These are phyloP conservation scores for Pulveroboletus sp. DNA, from an alignment of 768 basidiomycete species.

Conservation along the genomic window DNA sequence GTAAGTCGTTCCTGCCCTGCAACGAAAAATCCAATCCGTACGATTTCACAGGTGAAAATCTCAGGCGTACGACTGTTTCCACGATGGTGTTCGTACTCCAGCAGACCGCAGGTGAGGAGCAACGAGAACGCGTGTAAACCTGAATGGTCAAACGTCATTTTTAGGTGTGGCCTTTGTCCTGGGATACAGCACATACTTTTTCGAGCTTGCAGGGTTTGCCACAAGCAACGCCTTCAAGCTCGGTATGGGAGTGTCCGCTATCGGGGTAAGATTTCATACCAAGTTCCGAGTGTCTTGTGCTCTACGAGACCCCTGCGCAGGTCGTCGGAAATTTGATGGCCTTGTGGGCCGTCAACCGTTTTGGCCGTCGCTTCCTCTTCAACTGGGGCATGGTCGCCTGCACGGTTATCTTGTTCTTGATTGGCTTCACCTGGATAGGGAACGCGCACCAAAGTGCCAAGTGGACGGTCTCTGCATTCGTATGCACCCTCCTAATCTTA, in stretches of 20 bases:
- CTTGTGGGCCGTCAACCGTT: slow-evolving; percentile 11
- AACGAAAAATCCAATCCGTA: neutral
- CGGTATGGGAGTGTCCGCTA: slow-evolving; percentile 26
- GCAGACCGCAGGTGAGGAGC: slow-evolving; percentile 19
- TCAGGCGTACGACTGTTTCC: slow-evolving; percentile 24
- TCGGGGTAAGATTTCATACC: slow-evolving; percentile 14
- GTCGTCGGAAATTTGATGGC: slow-evolving; percentile 20
- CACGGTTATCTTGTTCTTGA: slow-evolving; percentile 21
- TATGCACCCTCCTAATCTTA: slow-evolving; percentile 1
- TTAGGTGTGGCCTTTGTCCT: slow-evolving; percentile 26
- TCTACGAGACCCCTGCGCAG: slow-evolving; percentile 4
- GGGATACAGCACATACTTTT: slow-evolving; percentile 32
- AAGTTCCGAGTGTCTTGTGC: neutral
- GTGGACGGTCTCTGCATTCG: slow-evolving; percentile 22
- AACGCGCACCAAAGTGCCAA: slow-evolving; percentile 10
- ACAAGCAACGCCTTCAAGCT: slow-evolving; percentile 29
- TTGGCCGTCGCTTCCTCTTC: slow-evolving; percentile 24
- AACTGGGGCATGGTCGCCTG: slow-evolving; percentile 26
- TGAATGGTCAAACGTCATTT: neutral
- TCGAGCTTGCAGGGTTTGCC: slow-evolving; percentile 33
- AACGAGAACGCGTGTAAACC: too few species aligned
- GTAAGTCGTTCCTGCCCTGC: slow-evolving; percentile 4
- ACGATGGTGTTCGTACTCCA: slow-evolving; percentile 32
- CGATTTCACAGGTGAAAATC: slow-evolving; percentile 13
- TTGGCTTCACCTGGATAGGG: slow-evolving; percentile 26